Base-by-base conservation (phyloP, 306 rosid genomes). In the Rosa chinensis region DNA sequence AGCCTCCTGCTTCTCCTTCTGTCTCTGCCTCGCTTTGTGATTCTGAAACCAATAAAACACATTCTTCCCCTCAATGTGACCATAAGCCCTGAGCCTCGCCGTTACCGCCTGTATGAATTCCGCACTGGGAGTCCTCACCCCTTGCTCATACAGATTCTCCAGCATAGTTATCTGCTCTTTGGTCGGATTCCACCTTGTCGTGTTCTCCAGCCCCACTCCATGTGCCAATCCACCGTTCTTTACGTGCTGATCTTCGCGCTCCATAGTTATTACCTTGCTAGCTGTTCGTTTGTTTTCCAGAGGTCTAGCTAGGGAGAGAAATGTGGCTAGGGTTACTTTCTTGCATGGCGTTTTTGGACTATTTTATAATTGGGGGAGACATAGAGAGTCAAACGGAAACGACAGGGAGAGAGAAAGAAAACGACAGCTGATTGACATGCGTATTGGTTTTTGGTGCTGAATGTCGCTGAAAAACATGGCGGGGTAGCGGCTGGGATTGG, bases 31-130 rank as follows among this genome's bases (percentile, higher is more conserved):
- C 0, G 99, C 99, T 64, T 95, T 95, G 73, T 95, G 99, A 85
- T 95, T 92, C 80, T 95, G 99, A 84, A 95, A 95, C 99, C 99
- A 95, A 72, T 95, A 95, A 77, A 92, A 95, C 9, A 95, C 99
- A 83, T 95, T 95, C 84, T 95, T 95, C 5, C 97, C 99, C 82
- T 95, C 98, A 68, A 95, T 95, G 86, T 91, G 96, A 32, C 99
- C 97, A 25, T 81, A 91, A 44, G 50, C 83, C 59, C 78, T 89
- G 0, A 95, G 86, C 84, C 94, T 82, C 2, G 81, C 84, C 0
- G 98, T 94, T 5, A 92, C 87, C 63, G 91, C 89, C 77, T 92
- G 97, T 28, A 92, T 94, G 76, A 88, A 92, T 5, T 92, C 97
- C 0, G 97, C 97, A 45, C 81, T 94, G 0, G 98, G 98, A 1